These are phyloP conservation scores for Yarrowia sp. DNA, from an alignment of 805 yeast genomes.

Conservation along the genomic window DNA sequence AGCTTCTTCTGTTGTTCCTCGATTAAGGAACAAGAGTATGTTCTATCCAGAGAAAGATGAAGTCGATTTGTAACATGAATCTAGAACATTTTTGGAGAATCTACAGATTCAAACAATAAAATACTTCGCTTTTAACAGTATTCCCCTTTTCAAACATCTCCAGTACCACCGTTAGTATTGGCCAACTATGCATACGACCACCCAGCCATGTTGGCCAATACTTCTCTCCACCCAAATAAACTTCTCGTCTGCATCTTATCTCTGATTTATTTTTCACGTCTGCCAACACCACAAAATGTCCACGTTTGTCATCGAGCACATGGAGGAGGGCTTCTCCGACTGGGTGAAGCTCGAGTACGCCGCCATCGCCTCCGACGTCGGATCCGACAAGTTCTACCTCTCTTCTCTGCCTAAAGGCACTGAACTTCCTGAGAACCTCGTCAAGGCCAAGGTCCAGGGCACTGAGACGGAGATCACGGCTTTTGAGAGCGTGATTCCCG, in stretches of 20 bases:
- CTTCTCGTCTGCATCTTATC: neutral
- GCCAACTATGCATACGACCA: too few species aligned
- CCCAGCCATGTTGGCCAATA: too few species aligned
- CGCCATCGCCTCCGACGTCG: constrained; percentile 80
- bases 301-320: constrained; percentile 84
- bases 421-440: constrained; percentile 62
- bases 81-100: too few species aligned
- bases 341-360: constrained; percentile 91
- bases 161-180: too few species aligned
- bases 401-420: constrained; percentile 72
- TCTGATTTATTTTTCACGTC: neutral
- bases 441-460: constrained; percentile 70
- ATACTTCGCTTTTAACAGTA: too few species aligned
- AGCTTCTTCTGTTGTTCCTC: too few species aligned
- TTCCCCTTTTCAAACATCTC: too few species aligned
- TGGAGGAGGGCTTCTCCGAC: constrained; percentile 95
- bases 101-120: too few species aligned
- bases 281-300: neutral
- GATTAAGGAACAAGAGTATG: too few species aligned
- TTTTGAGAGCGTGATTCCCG: constrained; percentile 38
- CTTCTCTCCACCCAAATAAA: neutral
- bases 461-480: constrained; percentile 65
- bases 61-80: too few species aligned
- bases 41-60: too few species aligned
- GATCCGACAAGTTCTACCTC: constrained; percentile 67